Evolutionary conservation across 2,329 filamentous ascomycete species (phyloP), one percentile per base, ranked within the genome.

Genomic region (Allantophomopsis cytisporea): DNA sequence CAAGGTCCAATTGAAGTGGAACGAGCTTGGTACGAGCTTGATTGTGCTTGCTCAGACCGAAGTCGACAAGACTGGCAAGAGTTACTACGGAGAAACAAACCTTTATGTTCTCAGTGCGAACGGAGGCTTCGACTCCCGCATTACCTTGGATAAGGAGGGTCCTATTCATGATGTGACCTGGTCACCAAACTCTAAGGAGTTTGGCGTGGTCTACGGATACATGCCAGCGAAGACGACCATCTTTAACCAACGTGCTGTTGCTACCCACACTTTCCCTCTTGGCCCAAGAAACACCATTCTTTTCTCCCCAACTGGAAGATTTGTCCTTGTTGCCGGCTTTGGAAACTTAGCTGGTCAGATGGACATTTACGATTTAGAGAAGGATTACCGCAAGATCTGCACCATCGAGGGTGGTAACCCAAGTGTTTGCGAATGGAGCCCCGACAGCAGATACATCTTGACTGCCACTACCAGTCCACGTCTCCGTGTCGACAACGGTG

Each of bases 171-270:
- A 98, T 57, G 89, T 98, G 34, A 77, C 83, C n/a, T 98, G 91
- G 91, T 95, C 87, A 35, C 88, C 91, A 36, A 96, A 91, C 62
- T 93, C 87, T 51, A 93, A 87, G 65, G 89, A 96, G 61, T 98
- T 98, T 55, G 89, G 87, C 56, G 91, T 98, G 23, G 80, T 95
- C 13, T 98, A 98, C 58, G 91, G 91, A 45, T 96, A 85, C 62
- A 96, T 95, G 87, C 91, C 91, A n/a, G 85, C 91, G 41, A 96
- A 96, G 71, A 91, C 89, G 3, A 95, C 89, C 50, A 91, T 98
- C 50, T 98, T 96, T 74, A 95, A 95, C 60, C 76, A 82, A 52
- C 80, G 85, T 46, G 91, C 84, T 45, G 73, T 87, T 43, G 70
- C 82, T 15, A 82, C 81, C 42, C 85, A 95, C 62, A 84, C 73